Evolutionary conservation across 2,329 filamentous ascomycete species (phyloP).

Genomic region (Eurotiales sp.): DNA sequence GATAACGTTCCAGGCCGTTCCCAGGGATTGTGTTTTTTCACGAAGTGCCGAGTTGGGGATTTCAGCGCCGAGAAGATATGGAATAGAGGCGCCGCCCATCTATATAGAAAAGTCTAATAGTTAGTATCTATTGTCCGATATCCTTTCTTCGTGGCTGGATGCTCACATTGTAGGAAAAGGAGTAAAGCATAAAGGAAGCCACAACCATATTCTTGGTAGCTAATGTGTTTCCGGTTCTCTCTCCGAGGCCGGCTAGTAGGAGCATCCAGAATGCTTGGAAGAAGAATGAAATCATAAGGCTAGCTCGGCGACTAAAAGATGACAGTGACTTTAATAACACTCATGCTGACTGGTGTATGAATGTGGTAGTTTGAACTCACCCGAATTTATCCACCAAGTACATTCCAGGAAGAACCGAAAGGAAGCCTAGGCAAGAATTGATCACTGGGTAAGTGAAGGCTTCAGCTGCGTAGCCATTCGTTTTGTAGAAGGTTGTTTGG

Average conservation of each 20-base stretch:
- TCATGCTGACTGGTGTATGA: background rate
- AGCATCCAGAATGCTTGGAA: slow-evolving; percentile 17
- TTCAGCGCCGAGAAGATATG: slow-evolving; percentile 20
- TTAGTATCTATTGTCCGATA: background rate
- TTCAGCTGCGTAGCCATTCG: slow-evolving; percentile 15
- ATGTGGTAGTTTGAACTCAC: too few relatives aligned
- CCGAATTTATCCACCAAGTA: background rate
- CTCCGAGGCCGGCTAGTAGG: slow-evolving; percentile 16
- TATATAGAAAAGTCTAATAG: background rate
- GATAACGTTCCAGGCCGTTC: slow-evolving; percentile 21
- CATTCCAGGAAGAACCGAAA: slow-evolving; percentile 1
- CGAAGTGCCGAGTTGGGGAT: slow-evolving; percentile 20
- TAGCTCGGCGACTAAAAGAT: slow-evolving; percentile 15
- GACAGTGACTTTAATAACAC: too few relatives aligned
- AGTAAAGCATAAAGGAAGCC: slow-evolving; percentile 18
- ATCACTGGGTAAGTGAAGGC: slow-evolving; percentile 19
- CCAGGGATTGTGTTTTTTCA: slow-evolving; percentile 21
- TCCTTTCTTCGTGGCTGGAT: too few relatives aligned
- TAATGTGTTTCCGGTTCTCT: slow-evolving; percentile 1
- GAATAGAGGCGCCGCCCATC: slow-evolving; percentile 20
- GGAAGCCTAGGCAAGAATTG: slow-evolving; percentile 9
- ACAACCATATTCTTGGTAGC: slow-evolving; percentile 15
- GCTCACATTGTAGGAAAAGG: slow-evolving; percentile 17
- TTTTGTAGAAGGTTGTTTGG: slow-evolving; percentile 18
- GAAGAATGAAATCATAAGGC: slow-evolving; percentile 13